These are phyloP conservation scores for Irpex sp. DNA, from an alignment of 1,284 basidiomycete genomes.

Conservation along the genomic window DNA sequence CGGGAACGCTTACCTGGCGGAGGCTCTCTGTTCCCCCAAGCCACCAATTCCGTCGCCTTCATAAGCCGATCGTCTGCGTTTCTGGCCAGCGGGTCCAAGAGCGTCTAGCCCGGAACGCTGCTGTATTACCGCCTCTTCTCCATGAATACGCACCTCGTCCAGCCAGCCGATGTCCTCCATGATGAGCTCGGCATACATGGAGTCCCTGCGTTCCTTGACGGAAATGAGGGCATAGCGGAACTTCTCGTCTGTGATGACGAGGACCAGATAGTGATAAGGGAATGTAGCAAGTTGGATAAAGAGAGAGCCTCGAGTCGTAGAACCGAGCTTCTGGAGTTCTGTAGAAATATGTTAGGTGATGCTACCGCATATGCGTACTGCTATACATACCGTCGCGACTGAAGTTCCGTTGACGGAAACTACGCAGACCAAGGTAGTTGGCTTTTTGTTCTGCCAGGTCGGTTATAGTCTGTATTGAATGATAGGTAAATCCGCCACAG, in stretches of 20 bases:
- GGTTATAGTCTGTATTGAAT: constrained; percentile 55
- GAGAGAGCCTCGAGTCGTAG: constrained; percentile 48
- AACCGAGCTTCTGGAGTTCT: constrained; percentile 59
- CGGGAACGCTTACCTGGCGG: constrained; percentile 17
- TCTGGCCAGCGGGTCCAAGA: constrained; percentile 23
- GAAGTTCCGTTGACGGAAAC: constrained; percentile 68
- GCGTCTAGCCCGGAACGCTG: constrained; percentile 20
- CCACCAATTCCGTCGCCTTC: constrained; percentile 11
- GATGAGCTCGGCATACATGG: constrained; percentile 52
- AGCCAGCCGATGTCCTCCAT: constrained; percentile 80
- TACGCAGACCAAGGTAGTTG: constrained; percentile 68
- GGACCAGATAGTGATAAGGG: constrained; percentile 70
- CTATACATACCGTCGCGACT: constrained; percentile 44
- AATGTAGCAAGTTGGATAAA: constrained; percentile 72
- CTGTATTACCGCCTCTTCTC: constrained; percentile 26
- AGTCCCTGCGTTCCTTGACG: constrained; percentile 46
- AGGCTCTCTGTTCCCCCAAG: neutral
- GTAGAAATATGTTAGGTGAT: no score
- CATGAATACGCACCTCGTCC: constrained; percentile 59
- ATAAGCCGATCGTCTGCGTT: constrained; percentile 33
- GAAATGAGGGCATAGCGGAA: constrained; percentile 76
- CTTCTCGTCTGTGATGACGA: constrained; percentile 72
- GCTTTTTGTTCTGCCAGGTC: constrained; percentile 75
- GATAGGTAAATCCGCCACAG: neutral
- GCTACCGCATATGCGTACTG: no score